Evolutionary conservation across 345 rosid species (phyloP), one percentile per base, ranked within the genome.

Genomic region (Crucihimalaya himalaica): DNA sequence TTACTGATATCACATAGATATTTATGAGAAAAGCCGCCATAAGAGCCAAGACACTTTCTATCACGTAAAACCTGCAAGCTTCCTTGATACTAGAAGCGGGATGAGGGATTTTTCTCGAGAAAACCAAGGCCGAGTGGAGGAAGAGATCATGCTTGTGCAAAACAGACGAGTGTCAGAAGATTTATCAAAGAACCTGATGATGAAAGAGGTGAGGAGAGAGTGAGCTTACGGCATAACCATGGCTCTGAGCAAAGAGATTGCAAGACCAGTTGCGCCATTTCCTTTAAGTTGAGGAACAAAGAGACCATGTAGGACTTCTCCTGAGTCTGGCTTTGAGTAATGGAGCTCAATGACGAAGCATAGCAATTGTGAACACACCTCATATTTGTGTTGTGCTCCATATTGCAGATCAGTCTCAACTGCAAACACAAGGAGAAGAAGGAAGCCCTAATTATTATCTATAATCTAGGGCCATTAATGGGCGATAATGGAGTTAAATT

Each of bases 341-440:
- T 82, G 84, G 67, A 95, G 82, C 89, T 95, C 99, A 68, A 50
- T 66, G 20, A 88, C 82, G 79, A 95, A 92, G 83, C 97, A 92
- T 82, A 55, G 99, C 97, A 50, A 92, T 95, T n/a, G 96, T 89
- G 71, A 82, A 72, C 6, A 95, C 99, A 91, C 98, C 88, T 66
- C 96, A 66, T 94, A 94, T 79, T 88, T 86, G 79, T 85, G 91
- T 27, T 70, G 83, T 34, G 98, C 98, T 76, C 99, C 99, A 0
- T 97, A 60, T 86, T 95, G 97, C 62, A 95, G 78, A 81, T 95
- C 99, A 55, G 99, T 90, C 83, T 95, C 97, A 82, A 95, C 98
- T 92, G 85, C 75, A 86, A 59, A 56, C 39, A 76, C 58, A 81
- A 32, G 12, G 59, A 29, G n/a, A 57, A 65, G 46, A 52, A 29